Base-by-base conservation (phyloP, 805 yeast genomes). In the Candida montana region DNA sequence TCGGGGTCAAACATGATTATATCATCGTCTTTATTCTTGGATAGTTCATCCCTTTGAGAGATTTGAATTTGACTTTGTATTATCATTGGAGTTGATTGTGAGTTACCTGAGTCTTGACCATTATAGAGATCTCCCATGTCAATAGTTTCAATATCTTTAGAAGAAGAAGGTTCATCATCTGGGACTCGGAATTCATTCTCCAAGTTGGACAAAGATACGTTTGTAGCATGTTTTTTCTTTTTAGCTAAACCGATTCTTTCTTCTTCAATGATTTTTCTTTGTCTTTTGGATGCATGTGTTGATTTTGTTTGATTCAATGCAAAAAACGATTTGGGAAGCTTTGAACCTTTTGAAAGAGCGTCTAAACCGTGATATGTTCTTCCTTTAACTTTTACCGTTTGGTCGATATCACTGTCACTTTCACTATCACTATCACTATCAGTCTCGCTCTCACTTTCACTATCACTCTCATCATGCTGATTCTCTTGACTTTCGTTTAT, bases 301-400 rank as follows among this genome's bases (percentile, higher is more conserved):
- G 28, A 27, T 40, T 29, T 26, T 7, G 24, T 6, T 37, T 26
- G 19, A 27, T 41, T 10, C 31, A 28, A 16, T 36, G 47, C 46
- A 37, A 52, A 53, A 36, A 42, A 53, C 2, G 57, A 51, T 31
- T 40, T 52, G 2, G 59, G 59, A 7, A 55, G 44, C 7, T 45
- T 41, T n/a, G 59, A 49, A 0, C 44, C 50, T 12, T 50, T 39
- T 1, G 57, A 40, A 12, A 55, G 35, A 17, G 47, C 50, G 4
- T 53, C 46, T 4, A 55, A 13, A 31, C 41, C 46, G 10, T 41
- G 51, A 35, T 55, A 55, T 0, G 41, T 26, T 33, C 47, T 48
- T 10, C 59, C 59, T 32, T 54, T 45, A 31, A 54, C 17, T 15
- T 23, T 39, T 18, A 31, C 18, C 28, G 11, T 33, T 37, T 3